Percentiles rank a stretch among this genome's conserved stretches.
These are phyloP conservation scores for Plasmopara muralis DNA, from an alignment of 352 stramenopile genomes.

Conservation along the genomic window DNA sequence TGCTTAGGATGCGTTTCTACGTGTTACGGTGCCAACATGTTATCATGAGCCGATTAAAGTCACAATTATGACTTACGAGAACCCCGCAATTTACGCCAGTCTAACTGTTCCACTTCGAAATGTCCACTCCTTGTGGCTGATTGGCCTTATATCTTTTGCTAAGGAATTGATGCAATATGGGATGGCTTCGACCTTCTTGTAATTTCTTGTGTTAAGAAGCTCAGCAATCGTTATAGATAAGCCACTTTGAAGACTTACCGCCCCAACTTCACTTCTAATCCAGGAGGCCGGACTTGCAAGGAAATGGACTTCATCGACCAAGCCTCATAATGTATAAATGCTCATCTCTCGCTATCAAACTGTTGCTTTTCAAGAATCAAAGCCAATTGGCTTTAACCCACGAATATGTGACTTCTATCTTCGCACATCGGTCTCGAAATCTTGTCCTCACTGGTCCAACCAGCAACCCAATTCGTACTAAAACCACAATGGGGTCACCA, in stretches of 20 bases:
- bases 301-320: no score
- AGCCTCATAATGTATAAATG: no score
- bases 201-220: no score
- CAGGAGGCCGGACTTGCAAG: no score
- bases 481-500: not conserved
- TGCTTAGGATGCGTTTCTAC: constrained; percentile 1
- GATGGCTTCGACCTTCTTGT: not conserved
- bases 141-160: not conserved
- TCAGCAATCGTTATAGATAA: no score
- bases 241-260: no score
- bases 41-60: constrained; percentile 7
- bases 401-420: not conserved
- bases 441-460: not conserved
- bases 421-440: not conserved
- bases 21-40: constrained; percentile 3
- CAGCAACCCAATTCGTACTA: not conserved
- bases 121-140: not conserved
- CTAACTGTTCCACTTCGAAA: not conserved
- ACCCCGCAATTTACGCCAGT: not conserved
- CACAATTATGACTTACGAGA: not conserved
- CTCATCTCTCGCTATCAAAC: no score
- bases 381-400: no score
- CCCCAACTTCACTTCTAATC: no score
- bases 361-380: no score
- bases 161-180: not conserved